Evolutionary conservation across 2,329 filamentous ascomycete genomes (phyloP), one percentile per base, ranked within the genome.

Genomic region (Blastomyces silverae): DNA sequence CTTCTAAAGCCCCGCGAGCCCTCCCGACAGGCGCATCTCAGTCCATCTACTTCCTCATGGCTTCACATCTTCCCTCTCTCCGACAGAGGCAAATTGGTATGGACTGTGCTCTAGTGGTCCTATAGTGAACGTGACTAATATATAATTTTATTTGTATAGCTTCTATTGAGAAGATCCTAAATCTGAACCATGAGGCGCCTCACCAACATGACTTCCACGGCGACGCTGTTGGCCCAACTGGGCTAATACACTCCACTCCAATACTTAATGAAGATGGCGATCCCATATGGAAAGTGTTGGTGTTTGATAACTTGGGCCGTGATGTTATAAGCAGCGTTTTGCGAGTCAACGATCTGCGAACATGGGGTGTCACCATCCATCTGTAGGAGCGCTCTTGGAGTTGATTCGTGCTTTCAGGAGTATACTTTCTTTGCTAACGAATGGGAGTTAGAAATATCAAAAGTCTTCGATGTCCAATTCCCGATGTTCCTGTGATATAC

Each of bases 241-340:
- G 87, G 61, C 78, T 88, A 11, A 80, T 88, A 64, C 85, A 89
- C 28, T 84, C 88, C 48, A 87, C 88, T n/a, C 89, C 91, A 20
- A 89, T 97, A 63, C 81, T 96, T 67, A 92, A 92, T 70, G 84
- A 90, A 58, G 89, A 95, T 71, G 92, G 92, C 68, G 91, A 96
- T 72, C 92, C 93, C 0, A 92, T 97, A 79, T 97, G 93, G 93
- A 97, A 97, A 77, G 90, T 97, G 7, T 82, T 99, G 62, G 91
- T 99, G 11, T 97, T 99, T 74, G 95, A 99, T 77, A 89, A 93
- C 70, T 79, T 89, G 71, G 94, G 93, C 59, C 85, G 92, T 75
- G 92, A 97, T 84, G 90, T 99, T 66, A 97, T 99, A 73, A 97
- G 92, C 80, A 97, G 92, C 73, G 92, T 99, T 2, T 82, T 99